A percentile compares a stretch with the other conserved stretches of the same genome.
These are phyloP conservation scores for Malus sylvestris DNA, from an alignment of 306 rosid genomes.

Conservation along the genomic window DNA sequence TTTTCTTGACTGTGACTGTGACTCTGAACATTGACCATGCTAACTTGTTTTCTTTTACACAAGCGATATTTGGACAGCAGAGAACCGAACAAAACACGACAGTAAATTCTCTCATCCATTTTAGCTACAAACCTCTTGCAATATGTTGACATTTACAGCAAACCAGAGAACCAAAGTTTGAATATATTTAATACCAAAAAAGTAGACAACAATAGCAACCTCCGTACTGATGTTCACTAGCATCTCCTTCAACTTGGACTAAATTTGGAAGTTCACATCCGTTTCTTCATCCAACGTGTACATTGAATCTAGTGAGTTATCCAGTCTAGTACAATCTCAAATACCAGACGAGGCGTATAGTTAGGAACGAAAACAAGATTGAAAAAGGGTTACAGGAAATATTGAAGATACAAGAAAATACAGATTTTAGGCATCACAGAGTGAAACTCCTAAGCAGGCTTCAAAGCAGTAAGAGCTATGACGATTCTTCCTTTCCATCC, in stretches of 20 bases:
- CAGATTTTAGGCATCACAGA: background rate
- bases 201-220: background rate
- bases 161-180: background rate
- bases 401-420: background rate
- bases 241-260: background rate
- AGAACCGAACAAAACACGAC: too few relatives aligned
- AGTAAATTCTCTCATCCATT: too few relatives aligned
- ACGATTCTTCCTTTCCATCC: conserved; percentile 35
- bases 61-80: too few relatives aligned
- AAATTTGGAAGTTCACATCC: background rate
- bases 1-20: too few relatives aligned
- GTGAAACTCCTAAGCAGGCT: conserved; percentile 5
- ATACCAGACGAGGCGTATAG: background rate
- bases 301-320: background rate
- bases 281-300: background rate
- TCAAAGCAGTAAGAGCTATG: conserved; percentile 26
- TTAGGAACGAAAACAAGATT: background rate
- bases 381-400: background rate
- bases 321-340: too few relatives aligned
- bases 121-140: background rate
- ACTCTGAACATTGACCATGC: too few relatives aligned
- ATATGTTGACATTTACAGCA: background rate
- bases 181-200: too few relatives aligned
- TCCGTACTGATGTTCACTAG: background rate
- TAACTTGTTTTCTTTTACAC: too few relatives aligned